These are phyloP conservation scores for Ilyonectria sp. DNA, from an alignment of 2,329 filamentous ascomycete genomes.

Conservation along the genomic window DNA sequence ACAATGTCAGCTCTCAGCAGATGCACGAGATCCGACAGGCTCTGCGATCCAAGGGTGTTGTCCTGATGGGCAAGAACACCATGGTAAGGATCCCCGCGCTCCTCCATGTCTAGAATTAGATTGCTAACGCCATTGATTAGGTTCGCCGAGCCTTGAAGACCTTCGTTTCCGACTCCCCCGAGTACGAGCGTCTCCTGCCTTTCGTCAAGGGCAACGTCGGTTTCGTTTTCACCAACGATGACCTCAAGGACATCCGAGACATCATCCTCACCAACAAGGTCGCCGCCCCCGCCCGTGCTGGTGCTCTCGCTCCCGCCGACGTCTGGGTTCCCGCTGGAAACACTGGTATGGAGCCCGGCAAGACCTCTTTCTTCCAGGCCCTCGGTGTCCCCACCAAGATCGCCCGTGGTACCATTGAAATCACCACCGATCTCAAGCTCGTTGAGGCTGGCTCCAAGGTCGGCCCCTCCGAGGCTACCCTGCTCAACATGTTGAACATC, in stretches of 20 bases:
- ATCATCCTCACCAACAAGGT: constrained; percentile 98
- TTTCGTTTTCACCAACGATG: constrained; percentile 99
- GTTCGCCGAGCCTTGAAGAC: constrained; percentile 98
- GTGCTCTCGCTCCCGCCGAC: constrained; percentile 93
- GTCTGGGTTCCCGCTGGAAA: constrained; percentile 98
- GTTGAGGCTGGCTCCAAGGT: constrained; percentile 94
- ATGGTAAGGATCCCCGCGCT: constrained; percentile 77
- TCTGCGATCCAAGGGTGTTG: constrained; percentile 92
- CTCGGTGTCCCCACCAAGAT: constrained; percentile 99
- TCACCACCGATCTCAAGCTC: constrained; percentile 97
- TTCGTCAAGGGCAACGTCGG: constrained; percentile 98
- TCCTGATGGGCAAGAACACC: constrained; percentile 99
- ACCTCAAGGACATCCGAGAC: constrained; percentile 93
- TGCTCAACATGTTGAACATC: constrained; percentile 99
- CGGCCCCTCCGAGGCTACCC: constrained; percentile 97
- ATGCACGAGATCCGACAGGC: constrained; percentile 99
- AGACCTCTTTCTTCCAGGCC: constrained; percentile 99
- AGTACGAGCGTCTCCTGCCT: constrained; percentile 98
- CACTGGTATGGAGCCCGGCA: constrained; percentile 99
- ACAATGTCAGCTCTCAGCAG: constrained; percentile 99
- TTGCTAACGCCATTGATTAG: constrained; percentile 58
- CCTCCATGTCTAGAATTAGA: background rate
- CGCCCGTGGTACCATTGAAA: constrained; percentile 99
- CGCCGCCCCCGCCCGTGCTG: constrained; percentile 96
- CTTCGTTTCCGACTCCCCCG: constrained; percentile 90